These are phyloP conservation scores for Curvularia eragrostidis DNA, from an alignment of 2,329 filamentous ascomycete genomes.

Conservation along the genomic window DNA sequence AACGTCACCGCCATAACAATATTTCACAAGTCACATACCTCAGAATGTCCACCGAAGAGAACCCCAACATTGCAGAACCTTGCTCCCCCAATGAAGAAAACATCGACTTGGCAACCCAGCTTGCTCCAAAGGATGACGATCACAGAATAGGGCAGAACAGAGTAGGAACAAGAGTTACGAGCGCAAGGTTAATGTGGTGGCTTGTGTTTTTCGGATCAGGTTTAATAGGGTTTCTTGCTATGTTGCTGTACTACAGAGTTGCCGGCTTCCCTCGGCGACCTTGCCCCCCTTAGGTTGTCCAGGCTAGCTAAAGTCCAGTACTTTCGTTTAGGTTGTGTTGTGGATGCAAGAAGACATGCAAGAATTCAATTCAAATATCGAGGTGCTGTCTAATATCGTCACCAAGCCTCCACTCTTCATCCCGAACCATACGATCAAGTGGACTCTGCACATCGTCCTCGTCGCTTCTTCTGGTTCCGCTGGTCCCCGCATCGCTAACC, in stretches of 20 bases:
- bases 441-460: constrained; percentile 61
- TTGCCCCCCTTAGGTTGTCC: background rate
- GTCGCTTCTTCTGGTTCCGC: constrained; percentile 45
- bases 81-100: too few species aligned
- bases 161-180: too few species aligned
- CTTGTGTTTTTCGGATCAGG: too few species aligned
- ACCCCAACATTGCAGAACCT: too few species aligned
- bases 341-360: background rate
- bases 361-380: constrained; percentile 2
- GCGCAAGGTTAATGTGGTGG: too few species aligned
- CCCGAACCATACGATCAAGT: constrained; percentile 58
- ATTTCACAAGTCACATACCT: too few species aligned
- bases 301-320: background rate
- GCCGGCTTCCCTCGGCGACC: background rate
- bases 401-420: constrained; percentile 62
- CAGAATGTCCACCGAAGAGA: too few species aligned
- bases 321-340: background rate
- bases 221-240: too few species aligned
- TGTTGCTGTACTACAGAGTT: background rate
- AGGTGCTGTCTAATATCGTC: constrained; percentile 7
- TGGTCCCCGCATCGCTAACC: constrained; percentile 38
- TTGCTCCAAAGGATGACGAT: too few species aligned
- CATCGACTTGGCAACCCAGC: too few species aligned
- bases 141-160: too few species aligned
- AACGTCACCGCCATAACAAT: too few species aligned